Percentiles rank a stretch among this genome's conserved stretches.
Evolutionary conservation across 2,329 filamentous ascomycete genomes (phyloP).

Genomic region (Chrysoporthe austroafricana): DNA sequence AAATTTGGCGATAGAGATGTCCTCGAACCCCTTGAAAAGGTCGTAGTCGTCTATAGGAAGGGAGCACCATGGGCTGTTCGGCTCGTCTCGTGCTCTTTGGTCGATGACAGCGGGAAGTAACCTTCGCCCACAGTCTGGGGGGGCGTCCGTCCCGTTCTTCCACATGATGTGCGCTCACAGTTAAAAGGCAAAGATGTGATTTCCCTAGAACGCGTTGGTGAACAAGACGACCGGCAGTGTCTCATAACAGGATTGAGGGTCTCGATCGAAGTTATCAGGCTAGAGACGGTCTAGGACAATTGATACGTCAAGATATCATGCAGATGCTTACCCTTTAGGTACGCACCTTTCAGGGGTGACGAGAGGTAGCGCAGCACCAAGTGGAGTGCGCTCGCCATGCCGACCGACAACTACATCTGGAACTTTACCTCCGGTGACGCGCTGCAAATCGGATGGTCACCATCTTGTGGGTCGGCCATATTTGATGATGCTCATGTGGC

Average conservation of each 20-base stretch:
- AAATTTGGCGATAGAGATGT: conserved; percentile 29
- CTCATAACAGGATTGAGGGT: background rate
- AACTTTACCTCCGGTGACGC: background rate
- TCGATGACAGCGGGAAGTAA: conserved; percentile 31
- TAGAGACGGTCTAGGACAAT: background rate
- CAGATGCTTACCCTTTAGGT: background rate
- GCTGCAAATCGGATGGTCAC: background rate
- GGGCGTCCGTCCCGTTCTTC: background rate
- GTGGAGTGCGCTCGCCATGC: conserved; percentile 3
- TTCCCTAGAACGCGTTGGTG: too few relatives aligned
- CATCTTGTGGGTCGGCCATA: background rate
- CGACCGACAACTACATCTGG: background rate
- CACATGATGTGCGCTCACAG: conserved; percentile 3
- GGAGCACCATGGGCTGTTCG: conserved; percentile 31
- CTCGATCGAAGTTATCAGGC: background rate
- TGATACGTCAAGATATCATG: background rate
- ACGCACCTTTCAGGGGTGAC: background rate
- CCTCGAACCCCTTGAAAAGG: conserved; percentile 32
- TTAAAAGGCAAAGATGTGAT: background rate
- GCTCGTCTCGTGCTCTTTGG: conserved; percentile 29
- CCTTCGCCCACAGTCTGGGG: conserved; percentile 24
- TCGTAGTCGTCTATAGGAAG: conserved; percentile 33
- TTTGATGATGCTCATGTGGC: background rate
- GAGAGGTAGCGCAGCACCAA: background rate
- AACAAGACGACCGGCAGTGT: background rate